These are phyloP conservation scores for Mycena indigotica DNA, from an alignment of 768 basidiomycete species.

Conservation along the genomic window DNA sequence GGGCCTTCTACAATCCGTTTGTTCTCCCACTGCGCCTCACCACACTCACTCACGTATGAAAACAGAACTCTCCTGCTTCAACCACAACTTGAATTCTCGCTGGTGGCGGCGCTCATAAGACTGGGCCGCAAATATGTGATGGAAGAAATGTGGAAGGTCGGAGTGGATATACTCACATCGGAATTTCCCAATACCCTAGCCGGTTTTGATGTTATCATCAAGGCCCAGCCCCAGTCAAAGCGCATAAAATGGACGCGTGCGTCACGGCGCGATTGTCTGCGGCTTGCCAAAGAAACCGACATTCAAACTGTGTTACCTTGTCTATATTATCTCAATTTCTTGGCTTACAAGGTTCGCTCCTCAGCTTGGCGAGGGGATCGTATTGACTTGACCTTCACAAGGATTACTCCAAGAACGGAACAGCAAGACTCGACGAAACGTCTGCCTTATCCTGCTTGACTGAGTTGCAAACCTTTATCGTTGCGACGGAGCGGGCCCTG, in stretches of 20 bases:
- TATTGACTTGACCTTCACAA: not conserved
- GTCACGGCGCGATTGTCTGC: not conserved
- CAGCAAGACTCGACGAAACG: not conserved
- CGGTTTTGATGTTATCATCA: not conserved
- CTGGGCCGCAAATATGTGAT: slow-evolving; percentile 12
- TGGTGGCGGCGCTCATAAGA: slow-evolving; percentile 1
- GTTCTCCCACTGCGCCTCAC: not conserved
- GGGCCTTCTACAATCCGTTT: slow-evolving; percentile 5
- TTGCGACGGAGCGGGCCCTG: not conserved
- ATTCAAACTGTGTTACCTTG: not conserved
- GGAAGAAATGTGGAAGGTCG: not conserved
- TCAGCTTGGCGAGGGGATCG: not conserved
- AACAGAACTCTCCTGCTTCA: not conserved
- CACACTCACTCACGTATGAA: not conserved
- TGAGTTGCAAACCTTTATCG: not conserved
- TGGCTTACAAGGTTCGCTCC: not conserved
- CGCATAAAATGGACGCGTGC: not conserved
- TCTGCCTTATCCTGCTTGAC: slow-evolving; percentile 1
- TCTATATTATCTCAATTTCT: not conserved
- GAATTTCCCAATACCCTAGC: slow-evolving; percentile 1
- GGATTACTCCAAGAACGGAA: not conserved
- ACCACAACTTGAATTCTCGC: not conserved
- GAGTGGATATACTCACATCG: slow-evolving; percentile 1
- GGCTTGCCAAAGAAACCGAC: not conserved
- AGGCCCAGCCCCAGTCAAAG: not conserved